These are phyloP conservation scores for Alternaria sp. DNA, from an alignment of 2,329 filamentous ascomycete genomes.

Conservation along the genomic window DNA sequence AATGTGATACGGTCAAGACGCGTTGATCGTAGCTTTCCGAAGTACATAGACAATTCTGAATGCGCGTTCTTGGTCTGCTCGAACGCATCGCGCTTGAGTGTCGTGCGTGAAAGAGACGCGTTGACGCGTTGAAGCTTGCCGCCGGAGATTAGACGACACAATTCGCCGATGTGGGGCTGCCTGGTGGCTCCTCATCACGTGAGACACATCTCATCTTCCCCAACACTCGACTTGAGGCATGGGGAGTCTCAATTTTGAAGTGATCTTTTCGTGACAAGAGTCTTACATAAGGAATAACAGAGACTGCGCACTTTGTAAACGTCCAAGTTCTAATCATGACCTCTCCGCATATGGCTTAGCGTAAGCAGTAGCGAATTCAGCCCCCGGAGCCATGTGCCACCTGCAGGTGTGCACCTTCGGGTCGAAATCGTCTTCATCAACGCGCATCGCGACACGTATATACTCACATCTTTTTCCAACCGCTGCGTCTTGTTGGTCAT, in stretches of 20 bases:
- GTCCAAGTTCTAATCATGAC: not conserved
- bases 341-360: not conserved
- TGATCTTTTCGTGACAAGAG: no score
- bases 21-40: not conserved
- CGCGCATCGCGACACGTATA: no score
- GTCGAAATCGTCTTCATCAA: not conserved
- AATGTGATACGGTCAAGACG: not conserved
- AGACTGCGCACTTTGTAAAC: no score
- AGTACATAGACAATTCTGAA: rapidly evolving
- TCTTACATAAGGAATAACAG: no score
- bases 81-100: not conserved
- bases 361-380: not conserved
- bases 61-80: not conserved
- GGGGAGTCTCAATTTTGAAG: no score
- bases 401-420: no score
- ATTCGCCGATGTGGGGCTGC: not conserved
- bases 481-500: no score
- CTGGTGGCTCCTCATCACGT: rapidly evolving
- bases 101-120: not conserved
- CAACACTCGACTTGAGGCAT: not conserved
- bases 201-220: not conserved
- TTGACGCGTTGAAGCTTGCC: not conserved
- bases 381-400: not conserved
- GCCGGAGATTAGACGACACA: not conserved
- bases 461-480: no score